A percentile compares a stretch with the other conserved stretches of the same genome.
These are phyloP conservation scores for Globisporangium echinulatum DNA, from an alignment of 352 stramenopile genomes.

Conservation along the genomic window DNA sequence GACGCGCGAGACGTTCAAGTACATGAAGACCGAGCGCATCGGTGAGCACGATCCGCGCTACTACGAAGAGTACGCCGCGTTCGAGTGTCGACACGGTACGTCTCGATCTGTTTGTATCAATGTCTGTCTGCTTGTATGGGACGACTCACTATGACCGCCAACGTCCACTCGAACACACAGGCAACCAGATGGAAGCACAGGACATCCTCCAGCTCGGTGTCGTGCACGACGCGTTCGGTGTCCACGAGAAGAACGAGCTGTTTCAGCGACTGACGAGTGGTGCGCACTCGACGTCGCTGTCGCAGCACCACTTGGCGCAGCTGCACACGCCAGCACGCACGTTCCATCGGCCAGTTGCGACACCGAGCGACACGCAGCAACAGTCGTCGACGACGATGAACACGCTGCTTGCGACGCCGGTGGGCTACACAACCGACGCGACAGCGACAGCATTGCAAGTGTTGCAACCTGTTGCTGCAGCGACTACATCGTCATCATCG, in stretches of 20 bases:
- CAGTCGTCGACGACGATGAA: constrained; percentile 11
- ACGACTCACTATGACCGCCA: no score
- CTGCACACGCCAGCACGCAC: constrained; percentile 20
- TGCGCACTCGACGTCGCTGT: constrained; percentile 10
- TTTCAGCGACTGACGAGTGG: constrained; percentile 29
- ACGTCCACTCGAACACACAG: no score
- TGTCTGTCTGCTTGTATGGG: background rate
- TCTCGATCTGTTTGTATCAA: background rate
- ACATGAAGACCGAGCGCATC: constrained; percentile 52
- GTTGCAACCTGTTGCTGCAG: background rate
- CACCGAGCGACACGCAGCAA: constrained; percentile 12
- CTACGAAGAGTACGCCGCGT: constrained; percentile 63
- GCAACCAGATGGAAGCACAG: constrained; percentile 41
- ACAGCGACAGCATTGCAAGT: constrained; percentile 4
- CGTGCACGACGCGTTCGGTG: constrained; percentile 28
- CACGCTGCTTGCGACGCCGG: constrained; percentile 13
- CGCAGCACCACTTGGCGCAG: constrained; percentile 14
- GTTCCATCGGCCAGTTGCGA: constrained; percentile 11
- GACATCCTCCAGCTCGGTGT: constrained; percentile 51
- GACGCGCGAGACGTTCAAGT: constrained; percentile 41
- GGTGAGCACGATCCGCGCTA: constrained; percentile 35
- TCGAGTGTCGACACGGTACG: constrained; percentile 40
- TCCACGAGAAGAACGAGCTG: constrained; percentile 32
- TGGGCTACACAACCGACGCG: constrained; percentile 4
- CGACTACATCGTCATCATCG: constrained; percentile 2